Evolutionary conservation across 441 rosid species (phyloP).

Genomic region (Isatis lusitanica): DNA sequence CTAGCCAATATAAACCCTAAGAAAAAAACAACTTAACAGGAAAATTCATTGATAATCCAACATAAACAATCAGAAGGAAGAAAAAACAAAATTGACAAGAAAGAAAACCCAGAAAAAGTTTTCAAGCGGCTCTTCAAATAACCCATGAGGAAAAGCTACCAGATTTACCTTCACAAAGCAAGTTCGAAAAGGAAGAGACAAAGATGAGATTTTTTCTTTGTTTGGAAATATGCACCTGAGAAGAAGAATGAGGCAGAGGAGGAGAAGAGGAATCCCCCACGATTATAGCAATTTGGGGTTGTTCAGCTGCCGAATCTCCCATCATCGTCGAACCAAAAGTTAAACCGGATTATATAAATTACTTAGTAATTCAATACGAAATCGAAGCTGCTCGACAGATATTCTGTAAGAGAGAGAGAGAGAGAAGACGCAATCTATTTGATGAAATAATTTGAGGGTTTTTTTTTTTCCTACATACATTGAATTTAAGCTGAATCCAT

Average conservation of each 20-base stretch:
- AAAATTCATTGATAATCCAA: background rate
- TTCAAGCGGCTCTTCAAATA: too few species aligned
- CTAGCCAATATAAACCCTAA: conserved; percentile 14
- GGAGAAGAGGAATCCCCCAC: conserved; percentile 27
- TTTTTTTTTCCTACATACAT: background rate
- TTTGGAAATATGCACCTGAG: conserved; percentile 26
- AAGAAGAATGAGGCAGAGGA: conserved; percentile 13
- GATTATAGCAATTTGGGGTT: conserved; percentile 31
- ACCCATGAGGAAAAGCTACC: background rate
- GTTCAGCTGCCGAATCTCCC: conserved; percentile 33
- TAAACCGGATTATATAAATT: conserved; percentile 8
- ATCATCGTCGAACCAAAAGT: conserved; percentile 13
- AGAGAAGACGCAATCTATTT: background rate
- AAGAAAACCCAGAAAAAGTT: background rate
- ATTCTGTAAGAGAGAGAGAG: conserved; percentile 14
- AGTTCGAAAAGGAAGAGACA: background rate
- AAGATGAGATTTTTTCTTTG: background rate
- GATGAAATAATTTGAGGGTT: conserved; percentile 3
- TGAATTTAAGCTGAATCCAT: conserved; percentile 5
- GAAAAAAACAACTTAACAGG: background rate
- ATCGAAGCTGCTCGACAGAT: conserved; percentile 29
- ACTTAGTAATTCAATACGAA: background rate
- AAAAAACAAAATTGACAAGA: background rate
- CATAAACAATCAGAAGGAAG: background rate
- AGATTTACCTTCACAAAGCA: conserved; percentile 18